These are phyloP conservation scores for Fulvia fulva DNA, from an alignment of 2,329 filamentous ascomycete species.

Conservation along the genomic window DNA sequence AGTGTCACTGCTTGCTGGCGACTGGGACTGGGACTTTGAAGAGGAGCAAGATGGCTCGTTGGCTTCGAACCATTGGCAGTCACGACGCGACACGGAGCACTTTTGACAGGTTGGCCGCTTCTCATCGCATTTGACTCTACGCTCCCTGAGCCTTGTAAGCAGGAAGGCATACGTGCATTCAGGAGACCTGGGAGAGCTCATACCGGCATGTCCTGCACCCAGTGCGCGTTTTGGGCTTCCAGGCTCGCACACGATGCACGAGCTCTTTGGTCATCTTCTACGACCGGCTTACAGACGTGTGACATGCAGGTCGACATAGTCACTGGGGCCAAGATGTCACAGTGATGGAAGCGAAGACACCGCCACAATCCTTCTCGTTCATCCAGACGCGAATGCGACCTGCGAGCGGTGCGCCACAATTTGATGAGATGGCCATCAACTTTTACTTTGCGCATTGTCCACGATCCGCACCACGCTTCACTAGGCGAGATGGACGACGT, in stretches of 20 bases:
- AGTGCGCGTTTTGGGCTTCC: slow-evolving; percentile 5
- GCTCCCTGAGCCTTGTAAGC: neutral
- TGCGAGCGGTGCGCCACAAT: neutral
- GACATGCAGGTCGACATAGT: neutral
- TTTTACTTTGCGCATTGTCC: too few species aligned
- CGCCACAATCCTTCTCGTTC: neutral
- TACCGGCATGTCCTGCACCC: slow-evolving; percentile 10
- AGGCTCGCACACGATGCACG: neutral
- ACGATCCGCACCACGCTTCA: too few species aligned
- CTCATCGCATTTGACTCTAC: slow-evolving; percentile 10
- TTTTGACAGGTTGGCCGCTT: neutral
- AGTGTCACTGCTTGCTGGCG: neutral
- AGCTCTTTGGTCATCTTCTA: neutral
- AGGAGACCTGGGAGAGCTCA: neutral
- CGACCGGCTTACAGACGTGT: neutral
- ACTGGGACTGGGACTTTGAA: neutral
- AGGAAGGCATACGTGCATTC: neutral
- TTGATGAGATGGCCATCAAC: too few species aligned
- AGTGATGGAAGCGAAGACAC: neutral
- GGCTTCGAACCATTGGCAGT: neutral
- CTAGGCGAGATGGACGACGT: too few species aligned
- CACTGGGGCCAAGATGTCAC: neutral
- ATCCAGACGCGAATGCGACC: neutral
- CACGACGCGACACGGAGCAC: neutral
- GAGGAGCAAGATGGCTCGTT: neutral